Conservation (phyloP, 371 early-diverging fungal species). For the Rhizopus stolonifer region DNA sequence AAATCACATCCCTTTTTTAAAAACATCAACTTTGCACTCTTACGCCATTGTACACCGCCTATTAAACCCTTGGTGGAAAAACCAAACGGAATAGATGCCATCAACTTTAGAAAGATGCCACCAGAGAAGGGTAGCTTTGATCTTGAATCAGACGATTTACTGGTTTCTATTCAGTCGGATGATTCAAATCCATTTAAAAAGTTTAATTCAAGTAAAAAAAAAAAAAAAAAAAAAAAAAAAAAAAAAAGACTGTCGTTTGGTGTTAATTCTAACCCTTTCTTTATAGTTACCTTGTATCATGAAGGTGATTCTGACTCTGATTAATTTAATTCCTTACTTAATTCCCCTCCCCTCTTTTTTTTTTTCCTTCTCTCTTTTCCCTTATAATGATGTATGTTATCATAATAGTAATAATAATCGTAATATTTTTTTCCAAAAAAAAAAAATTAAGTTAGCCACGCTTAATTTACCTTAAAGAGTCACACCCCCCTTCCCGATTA, state of each 20-base stretch:
- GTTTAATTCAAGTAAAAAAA: slow-evolving; percentile 30
- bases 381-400: background rate
- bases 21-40: slow-evolving; percentile 85
- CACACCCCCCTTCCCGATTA: too few relatives aligned
- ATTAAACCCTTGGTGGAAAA: slow-evolving; percentile 72
- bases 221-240: slow-evolving; percentile 3
- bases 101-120: slow-evolving; percentile 64
- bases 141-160: slow-evolving; percentile 25
- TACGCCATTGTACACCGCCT: slow-evolving; percentile 83
- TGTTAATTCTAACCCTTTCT: background rate
- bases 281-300: slow-evolving; percentile 60
- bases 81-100: slow-evolving; percentile 56
- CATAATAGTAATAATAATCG: background rate
- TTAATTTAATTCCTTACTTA: slow-evolving; percentile 1
- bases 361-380: background rate
- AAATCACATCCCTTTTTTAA: slow-evolving; percentile 92
- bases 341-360: slow-evolving; percentile 1
- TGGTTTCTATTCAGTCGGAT: slow-evolving; percentile 21
- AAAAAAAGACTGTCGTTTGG: too few relatives aligned
- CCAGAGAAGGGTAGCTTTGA: slow-evolving; percentile 19
- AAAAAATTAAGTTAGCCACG: too few relatives aligned
- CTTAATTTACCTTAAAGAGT: too few relatives aligned
- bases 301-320: slow-evolving; percentile 58
- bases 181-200: slow-evolving; percentile 28
- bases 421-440: too few relatives aligned